These are phyloP conservation scores for Polytrichum commune DNA, from an alignment of 225 moss, liverwort and hornwort species.

Conservation along the genomic window DNA sequence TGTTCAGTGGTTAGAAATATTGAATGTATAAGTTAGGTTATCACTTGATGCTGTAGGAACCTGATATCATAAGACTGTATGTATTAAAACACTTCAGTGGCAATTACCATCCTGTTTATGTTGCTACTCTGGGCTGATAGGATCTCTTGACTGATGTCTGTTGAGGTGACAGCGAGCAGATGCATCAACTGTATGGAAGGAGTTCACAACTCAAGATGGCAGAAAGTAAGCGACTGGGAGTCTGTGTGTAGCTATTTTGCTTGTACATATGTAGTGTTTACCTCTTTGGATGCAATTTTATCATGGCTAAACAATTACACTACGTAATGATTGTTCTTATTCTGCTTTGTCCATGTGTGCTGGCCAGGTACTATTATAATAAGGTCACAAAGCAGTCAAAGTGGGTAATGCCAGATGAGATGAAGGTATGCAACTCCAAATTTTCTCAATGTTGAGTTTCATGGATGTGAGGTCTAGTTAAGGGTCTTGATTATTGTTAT, in stretches of 20 bases:
- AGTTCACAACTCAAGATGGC: constrained; percentile 88
- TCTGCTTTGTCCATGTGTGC: not conserved
- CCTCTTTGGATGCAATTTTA: no score
- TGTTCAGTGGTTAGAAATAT: no score
- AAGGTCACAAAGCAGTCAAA: constrained; percentile 90
- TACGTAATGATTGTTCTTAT: no score
- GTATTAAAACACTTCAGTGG: no score
- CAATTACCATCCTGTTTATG: no score
- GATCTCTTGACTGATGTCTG: no score
- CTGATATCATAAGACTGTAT: no score
- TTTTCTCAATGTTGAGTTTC: not conserved
- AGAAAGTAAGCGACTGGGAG: constrained; percentile 68
- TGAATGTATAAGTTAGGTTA: no score
- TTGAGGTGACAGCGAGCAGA: constrained; percentile 75
- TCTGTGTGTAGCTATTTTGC: not conserved
- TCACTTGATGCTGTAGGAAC: no score
- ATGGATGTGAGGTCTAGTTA: not conserved
- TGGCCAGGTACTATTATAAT: constrained; percentile 88
- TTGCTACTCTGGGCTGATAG: no score
- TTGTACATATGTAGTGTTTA: not conserved
- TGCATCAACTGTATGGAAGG: constrained; percentile 99
- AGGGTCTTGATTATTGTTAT: not conserved
- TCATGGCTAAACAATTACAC: no score
- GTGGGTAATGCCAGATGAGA: constrained; percentile 99
- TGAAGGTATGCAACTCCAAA: constrained; percentile 62